Base-by-base conservation (phyloP, 306 rosid genomes). In the Vigna reflexopilosa region DNA sequence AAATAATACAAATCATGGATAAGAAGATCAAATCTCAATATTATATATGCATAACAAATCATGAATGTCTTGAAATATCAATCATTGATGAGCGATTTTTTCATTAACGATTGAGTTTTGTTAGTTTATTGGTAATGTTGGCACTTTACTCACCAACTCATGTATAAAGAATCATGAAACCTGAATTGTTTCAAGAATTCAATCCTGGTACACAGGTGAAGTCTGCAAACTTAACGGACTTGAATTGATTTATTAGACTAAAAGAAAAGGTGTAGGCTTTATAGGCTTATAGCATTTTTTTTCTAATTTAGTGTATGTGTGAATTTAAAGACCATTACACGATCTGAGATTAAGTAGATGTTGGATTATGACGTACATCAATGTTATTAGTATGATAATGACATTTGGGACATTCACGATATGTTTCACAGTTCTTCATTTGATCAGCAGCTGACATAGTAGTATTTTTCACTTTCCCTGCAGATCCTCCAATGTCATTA, bases 321-420 rank as follows among this genome's bases (percentile, higher is more conserved):
- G 28, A 54, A 56, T 55, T 80, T 54, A 12, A 45, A 72, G 8
- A 56, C 13, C 45, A 77, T 11, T 15, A 22, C 36, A 69, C 48
- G 54, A 76, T 42, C 48, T 51, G 70, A 20, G 36, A 79, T 52
- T 73, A 55, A 49, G 51, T 54, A 12, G 42, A 66, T 42, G 76
- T 44, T 13, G 75, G 74, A 58, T 64, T 66, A 24, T 58, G 32
- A 32, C 98, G 84, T 89, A 93, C 98, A 87, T 90, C 91, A 42
- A 83, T 85, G 58, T 93, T 91, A 76, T 83, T 85, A 22, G 90
- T 91, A 20, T 63, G 71, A 77, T 67, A 75, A 58, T 79, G 85
- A 79, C 98, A 93, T 38, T 75, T 90, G 1, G 98, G 98, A 76
- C 98, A 93, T 79, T 88, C 87, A 10, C 86, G 86, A 69, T 68